Evolutionary conservation across 306 rosid genomes (phyloP), one percentile per base, ranked within the genome.

Genomic region (Castanea mollissima): DNA sequence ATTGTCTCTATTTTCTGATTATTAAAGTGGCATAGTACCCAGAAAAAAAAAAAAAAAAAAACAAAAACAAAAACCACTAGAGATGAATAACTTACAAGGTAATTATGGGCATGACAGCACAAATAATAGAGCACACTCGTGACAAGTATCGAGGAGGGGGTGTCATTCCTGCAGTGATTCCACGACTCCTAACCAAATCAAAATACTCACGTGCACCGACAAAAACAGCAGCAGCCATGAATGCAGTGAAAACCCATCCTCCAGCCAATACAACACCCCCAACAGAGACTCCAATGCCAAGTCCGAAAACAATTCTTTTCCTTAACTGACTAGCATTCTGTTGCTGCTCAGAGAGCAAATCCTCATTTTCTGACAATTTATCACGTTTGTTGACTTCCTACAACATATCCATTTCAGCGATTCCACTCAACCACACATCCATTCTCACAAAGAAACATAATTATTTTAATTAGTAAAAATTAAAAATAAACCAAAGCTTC

Each of bases 111-210:
- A 95, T 84, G 77, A 91, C 76, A 83, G 99, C 92, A 89, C 97
- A 91, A 72, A 90, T 89, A 75, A 95, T 84, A 18, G 96, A 95
- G 88, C 98, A 95, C 75, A 83, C 93, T 76, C 86, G 91, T 34
- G 99, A 95, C 35, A 95, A 96, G 3, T 86, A 91, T 68, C 86
- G 92, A n/a, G 99, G 99, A 75, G 99, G 99, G 57, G 97, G 97
- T 49, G 98, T 89, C 97, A 95, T 95, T 87, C 99, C 97, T 41
- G 74, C 93, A 46, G 98, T 79, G 64, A 95, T 90, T 83, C 99
- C 99, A 64, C 13, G 87, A 86, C 99, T 95, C 73, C 94, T 83
- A 79, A 95, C 96, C 90, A 95, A 83, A 76, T 87, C 93, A 83
- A 93, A 95, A 80, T 93, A 95, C 81, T 95, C 99, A 5, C 94